These are phyloP conservation scores for Sclerospora graminicola DNA, from an alignment of 352 stramenopile species.

Conservation along the genomic window DNA sequence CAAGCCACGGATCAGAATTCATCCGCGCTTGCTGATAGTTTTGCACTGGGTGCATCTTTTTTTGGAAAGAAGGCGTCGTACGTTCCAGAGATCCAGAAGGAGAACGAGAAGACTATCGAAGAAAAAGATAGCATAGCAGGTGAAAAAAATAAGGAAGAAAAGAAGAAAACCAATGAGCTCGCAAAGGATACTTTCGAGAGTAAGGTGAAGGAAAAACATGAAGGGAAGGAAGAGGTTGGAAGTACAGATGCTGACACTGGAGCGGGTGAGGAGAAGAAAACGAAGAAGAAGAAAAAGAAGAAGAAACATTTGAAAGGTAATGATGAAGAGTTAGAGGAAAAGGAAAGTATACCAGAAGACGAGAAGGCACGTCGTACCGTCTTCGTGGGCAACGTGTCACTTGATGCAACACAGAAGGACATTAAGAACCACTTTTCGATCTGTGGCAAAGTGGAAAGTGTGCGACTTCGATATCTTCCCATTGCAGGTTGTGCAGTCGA, in stretches of 20 bases:
- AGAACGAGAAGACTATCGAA: constrained; percentile 8
- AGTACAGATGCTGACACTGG: neutral
- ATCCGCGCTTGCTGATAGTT: constrained; percentile 33
- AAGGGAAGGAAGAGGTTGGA: constrained; percentile 8
- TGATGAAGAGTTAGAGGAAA: constrained; percentile 2
- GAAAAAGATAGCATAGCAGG: constrained; percentile 3
- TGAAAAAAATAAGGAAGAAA: neutral
- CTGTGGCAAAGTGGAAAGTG: constrained; percentile 80
- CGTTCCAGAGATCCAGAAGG: constrained; percentile 3
- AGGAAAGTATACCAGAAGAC: constrained; percentile 22
- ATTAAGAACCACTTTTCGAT: constrained; percentile 73
- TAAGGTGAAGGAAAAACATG: constrained; percentile 2
- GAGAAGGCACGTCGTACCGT: constrained; percentile 77
- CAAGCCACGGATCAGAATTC: constrained; percentile 12
- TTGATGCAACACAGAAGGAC: constrained; percentile 72
- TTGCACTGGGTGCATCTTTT: constrained; percentile 48
- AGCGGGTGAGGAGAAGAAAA: constrained; percentile 12
- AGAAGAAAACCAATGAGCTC: neutral
- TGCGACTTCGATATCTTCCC: constrained; percentile 80
- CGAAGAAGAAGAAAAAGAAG: constrained; percentile 24
- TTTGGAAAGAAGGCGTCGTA: constrained; percentile 64
- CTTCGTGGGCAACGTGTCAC: constrained; percentile 89
- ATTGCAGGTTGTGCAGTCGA: constrained; percentile 77
- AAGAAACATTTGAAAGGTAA: constrained; percentile 7
- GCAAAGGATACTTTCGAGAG: constrained; percentile 2